phyloP scores from a whole-genome alignment of 805 yeast genomes.

The Saccharomycopsis schoenii region DNA sequence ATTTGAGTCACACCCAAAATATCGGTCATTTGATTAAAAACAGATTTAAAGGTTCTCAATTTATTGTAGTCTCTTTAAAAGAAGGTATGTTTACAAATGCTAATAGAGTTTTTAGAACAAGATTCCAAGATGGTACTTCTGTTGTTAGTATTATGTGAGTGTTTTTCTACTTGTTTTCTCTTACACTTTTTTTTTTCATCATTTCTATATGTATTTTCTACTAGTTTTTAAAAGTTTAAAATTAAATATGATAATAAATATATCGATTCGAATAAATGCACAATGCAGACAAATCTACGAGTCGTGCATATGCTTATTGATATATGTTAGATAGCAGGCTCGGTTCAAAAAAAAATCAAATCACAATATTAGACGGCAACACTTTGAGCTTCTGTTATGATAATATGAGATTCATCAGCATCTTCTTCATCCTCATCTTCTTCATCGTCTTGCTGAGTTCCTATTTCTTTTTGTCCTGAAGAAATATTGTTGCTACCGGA shows the following conservation, averaged over 20 bases:
- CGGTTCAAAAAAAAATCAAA: not conserved
- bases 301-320: too few species aligned
- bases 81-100: conserved; percentile 99
- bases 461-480: not conserved
- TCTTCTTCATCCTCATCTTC: not conserved
- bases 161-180: not conserved
- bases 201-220: not conserved
- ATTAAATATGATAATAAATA: not conserved
- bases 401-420: conserved; percentile 2
- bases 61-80: conserved; percentile 90
- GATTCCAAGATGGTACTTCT: conserved; percentile 95
- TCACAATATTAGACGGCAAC: not conserved
- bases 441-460: not conserved
- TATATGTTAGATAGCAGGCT: not conserved
- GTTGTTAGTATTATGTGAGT: conserved; percentile 64
- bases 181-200: not conserved
- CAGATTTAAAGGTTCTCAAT: conserved; percentile 89
- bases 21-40: conserved; percentile 95
- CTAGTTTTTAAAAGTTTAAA: not conserved
- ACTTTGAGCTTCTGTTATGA: not conserved
- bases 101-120: conserved; percentile 82
- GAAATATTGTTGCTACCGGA: not conserved
- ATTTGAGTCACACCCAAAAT: conserved; percentile 92
- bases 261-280: not conserved
- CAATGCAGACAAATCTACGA: not conserved